Conservation (phyloP, 306 rosid species). For the cucumber (Cucumis sativus) region Cucumber_9930_V3 NC_026661.2:10093501-10094000, state of each 20-base stretch:
- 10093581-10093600: background rate
- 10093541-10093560: background rate
- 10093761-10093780: background rate
- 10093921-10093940: background rate
- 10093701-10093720: background rate
- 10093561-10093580: background rate
- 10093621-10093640: background rate
- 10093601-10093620: background rate
- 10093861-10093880: background rate
- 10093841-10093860: background rate
- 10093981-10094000: background rate
- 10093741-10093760: background rate
- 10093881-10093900: background rate
- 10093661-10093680: background rate
- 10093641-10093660: background rate
- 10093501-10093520: background rate
- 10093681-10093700: background rate
- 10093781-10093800: background rate
- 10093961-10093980: background rate
- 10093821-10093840: background rate
- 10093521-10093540: background rate
- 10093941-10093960: slow-evolving; percentile 1
- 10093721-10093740: background rate
- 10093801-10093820: background rate
- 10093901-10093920: background rate